Conservation (phyloP, 169 alveolate species). For the Eimeria tenella region DNA sequence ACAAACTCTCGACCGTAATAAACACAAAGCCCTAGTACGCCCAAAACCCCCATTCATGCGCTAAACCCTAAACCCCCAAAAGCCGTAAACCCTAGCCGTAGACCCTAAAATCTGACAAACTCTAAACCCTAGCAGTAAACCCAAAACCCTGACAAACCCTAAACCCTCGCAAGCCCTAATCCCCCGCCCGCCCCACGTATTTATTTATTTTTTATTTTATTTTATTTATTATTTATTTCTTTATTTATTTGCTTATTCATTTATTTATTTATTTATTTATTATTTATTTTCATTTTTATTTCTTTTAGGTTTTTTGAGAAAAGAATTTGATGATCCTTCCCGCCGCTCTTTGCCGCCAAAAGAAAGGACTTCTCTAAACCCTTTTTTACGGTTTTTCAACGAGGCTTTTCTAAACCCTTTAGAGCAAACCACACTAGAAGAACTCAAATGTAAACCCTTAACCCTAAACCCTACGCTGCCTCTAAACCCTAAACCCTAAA, state of each 20-base stretch:
- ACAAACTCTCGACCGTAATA: too few relatives aligned
- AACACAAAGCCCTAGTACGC: too few relatives aligned
- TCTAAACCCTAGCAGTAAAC: too few relatives aligned
- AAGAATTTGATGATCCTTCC: slow-evolving; percentile 5
- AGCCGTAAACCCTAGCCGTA: too few relatives aligned
- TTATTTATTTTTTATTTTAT: not conserved
- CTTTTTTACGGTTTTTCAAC: slow-evolving; percentile 49
- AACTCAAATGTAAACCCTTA: not conserved
- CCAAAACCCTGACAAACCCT: too few relatives aligned
- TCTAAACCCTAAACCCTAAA: slow-evolving; percentile 11
- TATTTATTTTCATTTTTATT: too few relatives aligned
- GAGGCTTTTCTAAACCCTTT: slow-evolving; percentile 48
- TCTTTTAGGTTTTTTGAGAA: not conserved
- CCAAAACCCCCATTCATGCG: too few relatives aligned
- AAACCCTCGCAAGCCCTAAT: too few relatives aligned
- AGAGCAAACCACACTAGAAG: slow-evolving; percentile 9
- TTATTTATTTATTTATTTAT: too few relatives aligned
- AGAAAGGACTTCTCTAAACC: slow-evolving; percentile 11
- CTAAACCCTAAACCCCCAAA: too few relatives aligned
- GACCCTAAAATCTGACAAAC: too few relatives aligned
- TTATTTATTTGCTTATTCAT: not conserved
- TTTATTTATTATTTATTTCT: not conserved
- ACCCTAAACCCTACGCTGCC: slow-evolving; percentile 21
- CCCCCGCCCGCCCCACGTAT: too few relatives aligned
- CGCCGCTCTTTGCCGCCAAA: slow-evolving; percentile 1